Evolutionary conservation across 2,329 filamentous ascomycete species (phyloP), one percentile per base, ranked within the genome.

Genomic region (Thermothelomyces thermophilus): DNA sequence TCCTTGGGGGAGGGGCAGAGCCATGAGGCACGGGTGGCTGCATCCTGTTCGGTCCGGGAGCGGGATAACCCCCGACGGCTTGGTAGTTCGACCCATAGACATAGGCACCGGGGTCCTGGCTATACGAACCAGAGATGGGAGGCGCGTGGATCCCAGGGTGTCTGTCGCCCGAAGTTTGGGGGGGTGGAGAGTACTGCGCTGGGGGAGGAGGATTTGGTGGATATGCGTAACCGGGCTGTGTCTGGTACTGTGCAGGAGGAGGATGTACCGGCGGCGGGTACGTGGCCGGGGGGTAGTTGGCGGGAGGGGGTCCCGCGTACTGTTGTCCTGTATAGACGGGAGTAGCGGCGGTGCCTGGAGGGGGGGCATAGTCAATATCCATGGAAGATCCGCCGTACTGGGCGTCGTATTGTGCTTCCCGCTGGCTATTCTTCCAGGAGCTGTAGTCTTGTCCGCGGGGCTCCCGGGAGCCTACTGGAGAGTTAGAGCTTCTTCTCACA

Each of bases 401-500:
- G 34, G 52, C 46, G 24, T 51, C 40, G 44, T 51, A 56, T 26
- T 57, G 51, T 35, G 55, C 53, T 48, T 58, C 54, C 39, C 55
- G 54, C 36, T 57, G 53, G 46, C 46, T 47, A 34, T 58, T 59
- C 41, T 60, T 60, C 60, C 60, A 63, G 16, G 56, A 45, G 54
- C 50, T 57, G 58, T 60, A 63, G 44, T 60, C 56, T 50, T 56
- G 55, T 75, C 67, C 77, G 70, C 58, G 55, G 46, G 52, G 55
- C 37, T 60, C 59, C 35, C 59, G 58, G 51, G 58, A 48, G 54
- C 59, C 77, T 80, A 70, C 63, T 65, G 72, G 72, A 64, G 73
- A 75, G 76, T 81, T 80, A 81, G 77, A 79, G 68, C 66, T 69
- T 73, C 72, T 74, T 73, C 72, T 75, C 65, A 70, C 67, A 67